Evolutionary conservation across 352 stramenopile genomes (phyloP).

Genomic region (Phytopythium litorale): DNA sequence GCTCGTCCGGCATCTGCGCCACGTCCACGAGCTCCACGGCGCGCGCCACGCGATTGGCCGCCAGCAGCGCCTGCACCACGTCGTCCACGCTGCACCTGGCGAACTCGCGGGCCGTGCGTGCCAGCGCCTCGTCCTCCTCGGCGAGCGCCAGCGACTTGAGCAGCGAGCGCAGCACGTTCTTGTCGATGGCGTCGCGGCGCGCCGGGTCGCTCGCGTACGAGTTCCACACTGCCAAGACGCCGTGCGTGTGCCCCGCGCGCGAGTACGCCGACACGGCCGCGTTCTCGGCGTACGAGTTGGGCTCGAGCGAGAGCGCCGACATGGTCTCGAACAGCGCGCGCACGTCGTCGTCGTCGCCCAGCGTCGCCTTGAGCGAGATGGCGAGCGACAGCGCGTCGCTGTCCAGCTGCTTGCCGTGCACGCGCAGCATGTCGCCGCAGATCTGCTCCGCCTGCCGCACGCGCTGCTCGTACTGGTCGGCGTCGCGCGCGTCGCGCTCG

Average conservation of each 20-base stretch:
- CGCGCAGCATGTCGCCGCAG: conserved; percentile 67
- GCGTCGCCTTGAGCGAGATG: conserved; percentile 72
- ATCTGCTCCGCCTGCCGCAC: conserved; percentile 58
- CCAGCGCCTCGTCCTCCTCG: conserved; percentile 39
- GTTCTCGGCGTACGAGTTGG: conserved; percentile 79
- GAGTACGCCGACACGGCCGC: conserved; percentile 73
- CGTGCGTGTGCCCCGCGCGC: conserved; percentile 38
- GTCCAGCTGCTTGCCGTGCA: conserved; percentile 42
- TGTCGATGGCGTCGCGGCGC: conserved; percentile 47
- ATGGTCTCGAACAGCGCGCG: conserved; percentile 73
- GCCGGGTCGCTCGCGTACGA: conserved; percentile 4
- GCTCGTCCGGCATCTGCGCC: conserved; percentile 1
- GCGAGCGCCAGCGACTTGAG: conserved; percentile 62
- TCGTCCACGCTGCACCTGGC: conserved; percentile 35
- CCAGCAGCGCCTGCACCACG: conserved; percentile 33
- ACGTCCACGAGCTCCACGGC: conserved; percentile 48
- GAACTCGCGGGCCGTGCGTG: conserved; percentile 35
- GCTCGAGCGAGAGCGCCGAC: conserved; percentile 45
- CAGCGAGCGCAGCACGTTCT: conserved; percentile 56
- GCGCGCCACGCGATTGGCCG: conserved; percentile 28
- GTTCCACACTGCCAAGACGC: conserved; percentile 28
- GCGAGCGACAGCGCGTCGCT: conserved; percentile 70
- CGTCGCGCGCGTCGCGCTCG: conserved; percentile 20
- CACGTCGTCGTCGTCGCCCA: conserved; percentile 72
- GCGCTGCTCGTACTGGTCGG: conserved; percentile 14